Evolutionary conservation across 768 basidiomycete genomes (phyloP).

Genomic region (Phanerochaete sordida): DNA sequence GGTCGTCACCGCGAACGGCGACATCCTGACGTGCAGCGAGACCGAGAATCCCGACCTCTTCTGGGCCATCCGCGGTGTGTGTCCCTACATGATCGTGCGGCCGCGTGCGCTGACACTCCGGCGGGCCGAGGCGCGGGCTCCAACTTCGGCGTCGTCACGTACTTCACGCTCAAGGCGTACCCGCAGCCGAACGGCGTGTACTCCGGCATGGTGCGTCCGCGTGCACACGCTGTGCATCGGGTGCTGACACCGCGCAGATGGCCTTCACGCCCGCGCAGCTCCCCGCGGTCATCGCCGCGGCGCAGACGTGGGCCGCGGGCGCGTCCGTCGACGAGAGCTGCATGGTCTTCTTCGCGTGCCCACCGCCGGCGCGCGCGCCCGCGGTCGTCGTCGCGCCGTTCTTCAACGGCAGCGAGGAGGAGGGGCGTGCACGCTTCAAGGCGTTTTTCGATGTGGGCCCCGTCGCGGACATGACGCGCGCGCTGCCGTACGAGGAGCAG

Average conservation of each 20-base stretch:
- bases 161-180: constrained; percentile 6
- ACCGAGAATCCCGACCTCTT: constrained; percentile 25
- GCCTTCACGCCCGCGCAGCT: constrained; percentile 2
- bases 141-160: constrained; percentile 27
- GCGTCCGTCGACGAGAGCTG: background rate
- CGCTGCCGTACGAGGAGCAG: background rate
- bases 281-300: background rate
- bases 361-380: constrained; percentile 3
- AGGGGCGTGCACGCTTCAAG: constrained; percentile 2
- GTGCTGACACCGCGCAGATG: background rate
- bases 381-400: background rate
- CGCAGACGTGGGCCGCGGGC: background rate
- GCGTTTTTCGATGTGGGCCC: constrained; percentile 7
- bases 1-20: constrained; percentile 9
- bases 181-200: constrained; percentile 5
- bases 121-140: constrained; percentile 20
- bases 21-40: constrained; percentile 18
- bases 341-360: constrained; percentile 9
- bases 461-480: constrained; percentile 5
- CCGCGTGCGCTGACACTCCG: background rate
- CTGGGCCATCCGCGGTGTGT: constrained; percentile 27
- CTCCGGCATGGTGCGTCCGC: background rate
- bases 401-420: constrained; percentile 6
- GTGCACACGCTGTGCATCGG: background rate
- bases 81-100: background rate